A percentile compares a stretch with the other conserved stretches of the same genome.
Conservation (phyloP, 768 basidiomycete species). For the Psilocybe cubensis region DNA sequence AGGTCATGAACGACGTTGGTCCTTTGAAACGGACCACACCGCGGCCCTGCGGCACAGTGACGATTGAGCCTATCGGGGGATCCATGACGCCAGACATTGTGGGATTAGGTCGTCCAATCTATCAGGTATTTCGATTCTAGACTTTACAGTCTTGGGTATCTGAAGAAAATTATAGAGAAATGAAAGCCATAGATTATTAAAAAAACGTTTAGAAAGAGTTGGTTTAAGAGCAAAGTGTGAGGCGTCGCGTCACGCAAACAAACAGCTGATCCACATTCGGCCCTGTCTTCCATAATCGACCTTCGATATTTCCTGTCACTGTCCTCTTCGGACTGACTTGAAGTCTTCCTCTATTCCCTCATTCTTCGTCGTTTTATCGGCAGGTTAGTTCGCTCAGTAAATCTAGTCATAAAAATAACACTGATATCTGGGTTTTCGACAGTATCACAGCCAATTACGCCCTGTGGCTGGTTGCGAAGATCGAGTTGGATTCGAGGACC, state of each 20-base stretch:
- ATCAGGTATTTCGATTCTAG: neutral
- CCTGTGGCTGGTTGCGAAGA: neutral
- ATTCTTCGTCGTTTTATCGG: neutral
- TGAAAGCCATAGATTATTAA: neutral
- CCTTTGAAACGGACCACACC: conserved; percentile 90
- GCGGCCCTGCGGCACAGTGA: conserved; percentile 76
- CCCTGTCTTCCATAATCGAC: neutral
- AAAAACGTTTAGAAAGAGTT: neutral
- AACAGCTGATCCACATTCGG: neutral
- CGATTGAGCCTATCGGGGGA: conserved; percentile 66
- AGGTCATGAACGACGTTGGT: conserved; percentile 70
- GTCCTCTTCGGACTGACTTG: neutral
- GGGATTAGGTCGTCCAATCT: neutral
- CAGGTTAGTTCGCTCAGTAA: too few relatives aligned
- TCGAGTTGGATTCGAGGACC: neutral
- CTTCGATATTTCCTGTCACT: conserved; percentile 2
- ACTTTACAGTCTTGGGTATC: neutral
- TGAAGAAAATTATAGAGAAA: neutral
- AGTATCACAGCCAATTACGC: neutral
- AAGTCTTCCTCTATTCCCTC: neutral
- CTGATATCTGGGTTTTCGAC: neutral
- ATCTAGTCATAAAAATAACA: neutral
- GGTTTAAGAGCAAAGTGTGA: neutral
- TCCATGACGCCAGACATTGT: conserved; percentile 19
- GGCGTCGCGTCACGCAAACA: neutral